Evolutionary conservation across 75 land plant species (phyloP).

Genomic region (Adiantum capillusveneris): DNA sequence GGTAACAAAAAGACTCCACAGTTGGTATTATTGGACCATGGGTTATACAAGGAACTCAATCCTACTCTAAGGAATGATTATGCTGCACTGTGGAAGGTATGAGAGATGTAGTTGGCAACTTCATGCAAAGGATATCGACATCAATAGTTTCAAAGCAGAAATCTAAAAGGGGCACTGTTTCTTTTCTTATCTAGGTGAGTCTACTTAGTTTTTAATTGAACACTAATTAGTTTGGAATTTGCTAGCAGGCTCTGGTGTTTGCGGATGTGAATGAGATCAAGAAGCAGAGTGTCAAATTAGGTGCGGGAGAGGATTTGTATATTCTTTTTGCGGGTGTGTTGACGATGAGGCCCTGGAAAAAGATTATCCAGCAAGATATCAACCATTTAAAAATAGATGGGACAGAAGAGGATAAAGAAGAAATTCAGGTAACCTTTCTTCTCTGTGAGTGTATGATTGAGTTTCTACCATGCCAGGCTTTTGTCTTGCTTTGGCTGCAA

Average conservation of each 20-base stretch:
- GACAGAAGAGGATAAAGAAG: constrained; percentile 52
- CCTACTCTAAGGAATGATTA: constrained; percentile 54
- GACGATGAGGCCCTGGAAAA: constrained; percentile 96
- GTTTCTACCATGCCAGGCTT: too few species aligned
- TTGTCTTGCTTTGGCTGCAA: too few species aligned
- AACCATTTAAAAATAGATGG: constrained; percentile 75
- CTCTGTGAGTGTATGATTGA: too few species aligned
- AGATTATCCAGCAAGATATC: constrained; percentile 62
- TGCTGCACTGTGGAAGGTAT: constrained; percentile 95
- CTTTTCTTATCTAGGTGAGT: too few species aligned
- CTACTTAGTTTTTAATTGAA: too few species aligned
- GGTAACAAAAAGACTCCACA: constrained; percentile 59
- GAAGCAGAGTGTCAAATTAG: constrained; percentile 77
- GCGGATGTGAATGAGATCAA: constrained; percentile 85
- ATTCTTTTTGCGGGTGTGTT: constrained; percentile 88
- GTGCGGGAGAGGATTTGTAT: constrained; percentile 97
- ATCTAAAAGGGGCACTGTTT: too few species aligned
- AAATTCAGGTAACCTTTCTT: constrained; percentile 89
- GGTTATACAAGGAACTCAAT: constrained; percentile 87
- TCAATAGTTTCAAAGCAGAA: too few species aligned
- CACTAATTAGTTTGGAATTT: neutral
- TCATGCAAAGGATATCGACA: too few species aligned
- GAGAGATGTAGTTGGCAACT: neutral
- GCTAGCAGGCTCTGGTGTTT: constrained; percentile 71
- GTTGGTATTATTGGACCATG: constrained; percentile 89